Percentiles rank a stretch among this genome's conserved stretches.
phyloP scores from a whole-genome alignment of 1,284 basidiomycete genomes.

The Apiotrichum brassicae region DNA sequence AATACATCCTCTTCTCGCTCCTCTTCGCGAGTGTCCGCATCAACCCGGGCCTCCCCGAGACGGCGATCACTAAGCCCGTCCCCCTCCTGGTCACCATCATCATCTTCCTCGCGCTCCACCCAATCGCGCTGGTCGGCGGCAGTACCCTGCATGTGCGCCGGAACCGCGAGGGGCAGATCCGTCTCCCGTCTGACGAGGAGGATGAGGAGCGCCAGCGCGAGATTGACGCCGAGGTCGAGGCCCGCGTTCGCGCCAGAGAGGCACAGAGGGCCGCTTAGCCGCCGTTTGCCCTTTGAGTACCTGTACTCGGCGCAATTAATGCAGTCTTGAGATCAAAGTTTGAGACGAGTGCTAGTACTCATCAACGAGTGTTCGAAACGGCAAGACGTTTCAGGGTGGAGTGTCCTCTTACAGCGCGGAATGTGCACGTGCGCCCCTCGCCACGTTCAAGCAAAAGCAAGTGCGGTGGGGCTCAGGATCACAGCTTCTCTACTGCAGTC shows the following conservation, averaged over 20 bases:
- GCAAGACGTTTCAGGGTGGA: too few relatives aligned
- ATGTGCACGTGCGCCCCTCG: too few relatives aligned
- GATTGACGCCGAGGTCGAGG: conserved; percentile 23
- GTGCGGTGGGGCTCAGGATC: too few relatives aligned
- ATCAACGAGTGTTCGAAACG: too few relatives aligned
- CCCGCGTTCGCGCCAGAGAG: conserved; percentile 1
- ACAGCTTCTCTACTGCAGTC: too few relatives aligned
- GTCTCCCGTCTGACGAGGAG: conserved; percentile 42
- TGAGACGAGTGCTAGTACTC: too few relatives aligned
- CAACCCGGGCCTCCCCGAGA: conserved; percentile 32
- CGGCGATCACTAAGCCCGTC: conserved; percentile 38
- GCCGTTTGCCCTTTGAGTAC: too few relatives aligned
- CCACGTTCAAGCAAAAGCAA: too few relatives aligned
- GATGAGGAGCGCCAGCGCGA: conserved; percentile 7
- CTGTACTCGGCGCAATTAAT: too few relatives aligned
- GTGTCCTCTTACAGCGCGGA: too few relatives aligned
- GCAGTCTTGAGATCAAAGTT: too few relatives aligned
- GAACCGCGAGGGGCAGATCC: conserved; percentile 42
- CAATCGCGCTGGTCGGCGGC: conserved; percentile 36
- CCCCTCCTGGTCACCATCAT: conserved; percentile 37
- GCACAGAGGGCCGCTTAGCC: too few relatives aligned
- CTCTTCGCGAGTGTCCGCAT: conserved; percentile 38
- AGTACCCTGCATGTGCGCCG: conserved; percentile 33
- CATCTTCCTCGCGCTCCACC: conserved; percentile 43
- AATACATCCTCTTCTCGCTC: conserved; percentile 42